Percentiles rank a stretch among this genome's conserved stretches.
Conservation (phyloP, 495 filamentous ascomycete genomes). For the Ramalina intermedia region DNA sequence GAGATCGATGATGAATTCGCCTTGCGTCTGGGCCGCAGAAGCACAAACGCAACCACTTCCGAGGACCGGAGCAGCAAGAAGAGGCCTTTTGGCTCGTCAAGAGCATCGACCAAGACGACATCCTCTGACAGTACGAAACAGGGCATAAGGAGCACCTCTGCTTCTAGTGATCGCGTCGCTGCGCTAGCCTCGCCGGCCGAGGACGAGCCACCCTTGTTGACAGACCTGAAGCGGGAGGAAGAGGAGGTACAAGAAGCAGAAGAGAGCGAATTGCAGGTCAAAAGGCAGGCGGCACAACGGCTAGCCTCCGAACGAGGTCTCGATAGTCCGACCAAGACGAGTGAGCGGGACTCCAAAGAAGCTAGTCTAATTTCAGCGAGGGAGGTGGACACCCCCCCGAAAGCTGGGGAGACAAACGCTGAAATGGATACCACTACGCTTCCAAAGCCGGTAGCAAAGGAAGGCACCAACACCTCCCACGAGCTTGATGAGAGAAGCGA, state of each 20-base stretch:
- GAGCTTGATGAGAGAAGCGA: too few species aligned
- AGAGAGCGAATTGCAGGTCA: conserved; percentile 52
- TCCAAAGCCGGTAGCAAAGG: not conserved
- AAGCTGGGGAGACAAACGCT: not conserved
- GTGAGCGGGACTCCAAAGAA: conserved; percentile 2
- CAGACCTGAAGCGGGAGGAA: conserved; percentile 67
- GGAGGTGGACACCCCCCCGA: not conserved
- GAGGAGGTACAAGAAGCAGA: conserved; percentile 52
- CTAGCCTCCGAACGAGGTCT: conserved; percentile 61
- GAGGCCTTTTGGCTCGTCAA: conserved; percentile 36
- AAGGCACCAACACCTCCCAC: too few species aligned
- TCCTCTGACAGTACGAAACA: conserved; percentile 32
- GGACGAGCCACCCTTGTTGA: conserved; percentile 39
- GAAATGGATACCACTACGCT: not conserved
- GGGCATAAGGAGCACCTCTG: conserved; percentile 21
- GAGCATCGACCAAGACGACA: conserved; percentile 39
- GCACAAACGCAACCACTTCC: conserved; percentile 44
- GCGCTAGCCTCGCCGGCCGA: conserved; percentile 15
- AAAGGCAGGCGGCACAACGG: conserved; percentile 54
- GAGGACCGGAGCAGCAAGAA: conserved; percentile 57
- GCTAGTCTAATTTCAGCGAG: not conserved
- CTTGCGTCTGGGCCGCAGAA: conserved; percentile 54
- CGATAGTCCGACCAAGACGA: conserved; percentile 11
- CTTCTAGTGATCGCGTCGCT: conserved; percentile 12
- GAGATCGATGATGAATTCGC: conserved; percentile 90